Evolutionary conservation across 2,329 filamentous ascomycete species (phyloP), one percentile per base, ranked within the genome.

Genomic region (Epichloe sp.): DNA sequence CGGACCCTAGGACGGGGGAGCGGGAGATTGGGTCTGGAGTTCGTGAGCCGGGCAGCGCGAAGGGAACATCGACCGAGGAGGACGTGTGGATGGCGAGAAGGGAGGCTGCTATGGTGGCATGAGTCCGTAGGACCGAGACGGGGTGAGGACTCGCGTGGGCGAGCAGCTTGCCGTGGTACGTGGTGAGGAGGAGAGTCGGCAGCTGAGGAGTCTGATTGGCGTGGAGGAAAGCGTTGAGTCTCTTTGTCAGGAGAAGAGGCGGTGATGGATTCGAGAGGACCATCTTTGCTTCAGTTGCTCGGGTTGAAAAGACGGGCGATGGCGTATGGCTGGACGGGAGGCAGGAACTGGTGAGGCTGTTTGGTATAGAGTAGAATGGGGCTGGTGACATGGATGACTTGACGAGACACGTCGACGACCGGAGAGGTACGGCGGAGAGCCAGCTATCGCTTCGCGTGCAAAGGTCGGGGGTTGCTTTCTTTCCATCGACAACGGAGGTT

Each of bases 211-310:
- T 76, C 56, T 80, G 76, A 63, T 80, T 78, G 54, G 74, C 67
- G 60, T 74, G 71, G 45, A 84, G 76, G 64, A 83, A 83, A 53
- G 74, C 68, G 31, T 79, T 80, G 57, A 84, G 74, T 54, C 78
- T 78, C 63, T 82, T 83, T 37, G 77, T 82, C 54, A 88, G 73
- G 67, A 88, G 72, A 52, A 81, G 71, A 26, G 78, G 77, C 38
- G 77, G 76, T 38, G 75, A 73, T 23, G 72, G 69, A 47, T 62
- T 61, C 19, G 63, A 59, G 53, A 63, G 58, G 44, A 68, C 64
- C 68, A 70, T 71, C 11, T 14, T 46, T 38, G 26, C 26, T 31
- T 11, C 10, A 31, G 8, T 31, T 31, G 26, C 26, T 31, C 26
- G 26, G 26, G 26, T 31, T 31, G 26, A 31, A 31, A 11, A 31